A percentile compares a stretch with the other conserved stretches of the same genome.
Evolutionary conservation across 495 filamentous ascomycete species (phyloP).

Genomic region (Penicillium antarcticum): DNA sequence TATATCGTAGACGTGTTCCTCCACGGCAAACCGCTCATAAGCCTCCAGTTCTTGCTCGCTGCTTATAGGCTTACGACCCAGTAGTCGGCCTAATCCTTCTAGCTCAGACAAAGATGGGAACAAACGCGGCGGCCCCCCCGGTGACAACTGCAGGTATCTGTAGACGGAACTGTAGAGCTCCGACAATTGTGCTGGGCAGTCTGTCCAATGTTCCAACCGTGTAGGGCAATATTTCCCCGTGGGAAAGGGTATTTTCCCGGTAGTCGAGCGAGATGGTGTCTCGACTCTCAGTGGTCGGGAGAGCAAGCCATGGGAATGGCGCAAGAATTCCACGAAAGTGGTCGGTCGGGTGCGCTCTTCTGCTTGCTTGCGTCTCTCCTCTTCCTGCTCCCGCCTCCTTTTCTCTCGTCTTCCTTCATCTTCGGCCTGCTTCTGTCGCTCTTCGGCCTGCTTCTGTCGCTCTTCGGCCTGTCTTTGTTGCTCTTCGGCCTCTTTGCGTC

Average conservation of each 20-base stretch:
- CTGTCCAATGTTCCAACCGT: constrained; percentile 26
- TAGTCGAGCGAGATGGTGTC: constrained; percentile 30
- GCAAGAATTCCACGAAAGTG: constrained; percentile 31
- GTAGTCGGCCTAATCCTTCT: constrained; percentile 9
- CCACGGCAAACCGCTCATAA: constrained; percentile 16
- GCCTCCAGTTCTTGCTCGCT: constrained; percentile 15
- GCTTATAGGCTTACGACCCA: constrained; percentile 10
- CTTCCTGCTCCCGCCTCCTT: background rate
- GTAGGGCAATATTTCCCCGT: constrained; percentile 30
- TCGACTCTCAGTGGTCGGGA: constrained; percentile 17
- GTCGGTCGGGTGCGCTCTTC: constrained; percentile 18
- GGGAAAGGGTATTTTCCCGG: constrained; percentile 23
- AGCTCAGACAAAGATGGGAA: constrained; percentile 13
- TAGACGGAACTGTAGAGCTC: constrained; percentile 26
- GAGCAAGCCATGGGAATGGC: constrained; percentile 25
- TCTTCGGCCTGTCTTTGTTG: too few species aligned
- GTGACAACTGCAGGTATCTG: constrained; percentile 18
- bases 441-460: constrained; percentile 2
- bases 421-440: constrained; percentile 2
- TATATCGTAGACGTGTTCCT: constrained; percentile 20
- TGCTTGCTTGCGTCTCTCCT: constrained; percentile 5
- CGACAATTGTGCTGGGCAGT: constrained; percentile 24
- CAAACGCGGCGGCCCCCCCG: constrained; percentile 4
- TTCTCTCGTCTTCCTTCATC: background rate
- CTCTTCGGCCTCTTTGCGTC: constrained; percentile 2